Base-by-base conservation (phyloP, 1,284 basidiomycete species). In the Fomitiporia mediterranea region DNA sequence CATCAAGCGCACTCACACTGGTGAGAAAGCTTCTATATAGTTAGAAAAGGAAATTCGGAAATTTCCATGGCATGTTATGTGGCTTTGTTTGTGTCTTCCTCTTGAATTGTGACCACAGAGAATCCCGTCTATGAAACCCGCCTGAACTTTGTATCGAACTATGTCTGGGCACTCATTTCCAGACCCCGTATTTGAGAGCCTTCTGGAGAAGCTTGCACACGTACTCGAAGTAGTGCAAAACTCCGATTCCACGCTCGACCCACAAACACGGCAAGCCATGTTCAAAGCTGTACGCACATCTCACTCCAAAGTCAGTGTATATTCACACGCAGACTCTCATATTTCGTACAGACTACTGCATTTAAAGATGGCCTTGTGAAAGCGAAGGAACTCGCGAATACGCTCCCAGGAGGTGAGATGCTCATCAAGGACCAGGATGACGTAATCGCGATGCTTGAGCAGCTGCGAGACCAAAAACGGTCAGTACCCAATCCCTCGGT, bases 401-500 rank as follows among this genome's bases (percentile, higher is more conserved):
- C 71, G 25, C 70, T 89, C 3, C 81, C 83, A 0, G 86, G 86
- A 3, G 86, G 85, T 7, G 85, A 88, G 63, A 68, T 87, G 49
- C 69, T 76, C 38, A 76, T 81, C 48, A 71, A 78, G 43, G 82
- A 87, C 51, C 85, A 89, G 62, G 78, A 83, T 58, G 79, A 83
- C 39, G 74, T 88, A 2, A 81, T 87, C 47, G 68, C 68, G 38
- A 83, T 87, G 81, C 69, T 89, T 13, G 78, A 81, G 62, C 72
- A 68, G 25, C 61, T 88, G 53, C 74, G 77, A 60, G 76, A 81
- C 56, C 75, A 78, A 44, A 88, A 85, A 69, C 70, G 73, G 85
- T 85, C 55, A 40, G 72, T 64, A 27, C 38, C 2, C 25, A 17
- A 17, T 23, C n/a, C n/a, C n/a, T n/a, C n/a, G n/a, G n/a, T n/a